A percentile compares a stretch with the other conserved stretches of the same genome.
Conservation (phyloP, 192 early-diverging fungal species). For the Backusella australiensis region DNA sequence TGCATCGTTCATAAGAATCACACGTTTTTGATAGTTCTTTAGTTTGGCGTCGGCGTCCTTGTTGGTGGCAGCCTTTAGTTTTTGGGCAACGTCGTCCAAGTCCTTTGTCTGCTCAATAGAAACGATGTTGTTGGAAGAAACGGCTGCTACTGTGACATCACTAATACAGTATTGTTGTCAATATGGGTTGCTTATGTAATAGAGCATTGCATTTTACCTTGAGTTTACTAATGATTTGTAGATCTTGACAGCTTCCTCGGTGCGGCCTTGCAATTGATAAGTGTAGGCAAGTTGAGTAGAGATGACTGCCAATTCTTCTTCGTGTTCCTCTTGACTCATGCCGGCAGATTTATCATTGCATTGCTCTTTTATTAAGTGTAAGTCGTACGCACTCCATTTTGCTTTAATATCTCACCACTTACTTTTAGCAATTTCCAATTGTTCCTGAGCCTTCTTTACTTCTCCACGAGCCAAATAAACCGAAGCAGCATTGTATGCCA, state of each 20-base stretch:
- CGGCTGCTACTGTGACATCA: constrained; percentile 55
- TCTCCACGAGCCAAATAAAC: constrained; percentile 51
- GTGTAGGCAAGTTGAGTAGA: constrained; percentile 65
- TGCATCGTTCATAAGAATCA: constrained; percentile 64
- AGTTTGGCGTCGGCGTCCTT: constrained; percentile 61
- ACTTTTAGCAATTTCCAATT: constrained; percentile 58
- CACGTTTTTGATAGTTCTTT: constrained; percentile 51
- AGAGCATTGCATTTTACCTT: constrained; percentile 13
- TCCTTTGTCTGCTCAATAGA: constrained; percentile 55
- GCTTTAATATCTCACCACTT: constrained; percentile 10
- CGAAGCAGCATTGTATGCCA: constrained; percentile 68
- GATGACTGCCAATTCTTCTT: constrained; percentile 63
- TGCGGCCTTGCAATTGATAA: constrained; percentile 57
- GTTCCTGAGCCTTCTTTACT: constrained; percentile 46
- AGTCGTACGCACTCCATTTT: neutral
- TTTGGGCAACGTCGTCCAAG: constrained; percentile 55
- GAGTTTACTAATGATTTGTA: constrained; percentile 50
- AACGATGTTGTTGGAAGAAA: constrained; percentile 71
- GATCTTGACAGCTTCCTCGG: constrained; percentile 52
- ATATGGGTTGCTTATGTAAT: too few species aligned
- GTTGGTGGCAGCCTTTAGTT: constrained; percentile 51
- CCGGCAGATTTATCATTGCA: constrained; percentile 35
- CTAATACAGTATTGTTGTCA: neutral
- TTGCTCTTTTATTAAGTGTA: constrained; percentile 2
- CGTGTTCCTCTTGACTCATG: constrained; percentile 50